Base-by-base conservation (phyloP, 2,329 filamentous ascomycete genomes). In the Colletotrichum navitas region DNA sequence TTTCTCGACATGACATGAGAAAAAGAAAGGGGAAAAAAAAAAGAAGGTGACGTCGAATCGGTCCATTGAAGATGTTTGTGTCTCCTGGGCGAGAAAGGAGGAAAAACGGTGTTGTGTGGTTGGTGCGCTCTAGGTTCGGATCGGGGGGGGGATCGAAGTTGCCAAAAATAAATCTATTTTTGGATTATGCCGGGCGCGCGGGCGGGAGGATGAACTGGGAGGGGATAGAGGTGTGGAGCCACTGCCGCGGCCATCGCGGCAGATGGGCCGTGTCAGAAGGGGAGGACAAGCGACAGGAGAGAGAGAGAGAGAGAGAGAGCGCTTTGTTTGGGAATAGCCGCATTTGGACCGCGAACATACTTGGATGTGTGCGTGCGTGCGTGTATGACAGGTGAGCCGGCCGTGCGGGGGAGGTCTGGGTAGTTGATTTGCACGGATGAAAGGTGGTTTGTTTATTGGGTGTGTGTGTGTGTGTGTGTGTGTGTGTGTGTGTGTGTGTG, bases 91-190 rank as follows among this genome's bases (percentile, higher is more conserved):
- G 47, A 3, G n/a, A 49, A 32, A 18, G 32, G 29, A 21, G 16
- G 32, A 12, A 10, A 36, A 56, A 56, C 21, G 52, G 32, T 56
- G 52, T 56, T 56, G 52, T 56, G 52, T 56, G 52, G 52, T 56
- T 51, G 43, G 43, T 49, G 59, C 36, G 24, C n/a, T 26, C 24
- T 49, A 39, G 34, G 36, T 12, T 34, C 10, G 34, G 34, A 8
- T 39, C 7, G 29, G 34, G 49, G 26, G n/a, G 12, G 36, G 47
- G 36, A 18, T n/a, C 24, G 18, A 36, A 7, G 41, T 43, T 68
- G 29, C 68, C 54, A 71, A 68, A 39, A 68, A 71, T 68, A 68
- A 65, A 56, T 32, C 39, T 59, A 58, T 63, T 58, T 71, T 71
- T 71, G 63, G 58, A 47, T 66, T 47, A 7, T 21, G 36, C 63